Evolutionary conservation across 495 filamentous ascomycete genomes (phyloP).

Genomic region (Sordaria brevicollis): DNA sequence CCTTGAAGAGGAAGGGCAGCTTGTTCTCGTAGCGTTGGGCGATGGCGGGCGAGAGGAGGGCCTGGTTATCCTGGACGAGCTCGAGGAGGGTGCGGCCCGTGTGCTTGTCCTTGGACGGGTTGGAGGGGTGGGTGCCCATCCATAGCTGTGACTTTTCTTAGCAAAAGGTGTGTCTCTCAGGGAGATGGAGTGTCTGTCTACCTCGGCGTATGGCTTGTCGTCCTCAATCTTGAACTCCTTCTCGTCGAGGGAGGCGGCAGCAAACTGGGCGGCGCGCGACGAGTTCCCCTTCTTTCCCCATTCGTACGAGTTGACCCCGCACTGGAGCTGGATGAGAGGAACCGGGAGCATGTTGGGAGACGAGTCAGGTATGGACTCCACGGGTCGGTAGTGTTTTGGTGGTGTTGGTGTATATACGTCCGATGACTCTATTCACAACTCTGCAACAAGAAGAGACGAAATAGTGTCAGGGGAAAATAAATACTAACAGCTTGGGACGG

Average conservation of each 20-base stretch:
- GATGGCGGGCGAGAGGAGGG: constrained; percentile 63
- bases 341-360: constrained; percentile 32
- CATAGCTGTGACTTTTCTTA: constrained; percentile 53
- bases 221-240: constrained; percentile 65
- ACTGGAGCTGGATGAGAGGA: constrained; percentile 83
- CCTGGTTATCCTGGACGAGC: constrained; percentile 78
- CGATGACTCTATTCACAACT: neutral
- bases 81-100: constrained; percentile 84
- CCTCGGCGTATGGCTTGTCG: constrained; percentile 83
- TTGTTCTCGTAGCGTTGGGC: constrained; percentile 48
- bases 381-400: neutral
- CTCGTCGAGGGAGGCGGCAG: constrained; percentile 57
- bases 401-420: neutral
- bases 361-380: neutral
- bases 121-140: constrained; percentile 98
- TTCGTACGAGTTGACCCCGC: constrained; percentile 96
- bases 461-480: neutral
- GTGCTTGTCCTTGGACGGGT: constrained; percentile 79
- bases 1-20: constrained; percentile 95
- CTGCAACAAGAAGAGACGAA: neutral
- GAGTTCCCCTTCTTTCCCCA: constrained; percentile 89
- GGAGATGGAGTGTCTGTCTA: constrained; percentile 22
- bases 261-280: constrained; percentile 70
- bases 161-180: neutral
- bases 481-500: neutral